Conservation (phyloP, 2,329 filamentous ascomycete genomes). For the Ophiosphaerella narmari region DNA sequence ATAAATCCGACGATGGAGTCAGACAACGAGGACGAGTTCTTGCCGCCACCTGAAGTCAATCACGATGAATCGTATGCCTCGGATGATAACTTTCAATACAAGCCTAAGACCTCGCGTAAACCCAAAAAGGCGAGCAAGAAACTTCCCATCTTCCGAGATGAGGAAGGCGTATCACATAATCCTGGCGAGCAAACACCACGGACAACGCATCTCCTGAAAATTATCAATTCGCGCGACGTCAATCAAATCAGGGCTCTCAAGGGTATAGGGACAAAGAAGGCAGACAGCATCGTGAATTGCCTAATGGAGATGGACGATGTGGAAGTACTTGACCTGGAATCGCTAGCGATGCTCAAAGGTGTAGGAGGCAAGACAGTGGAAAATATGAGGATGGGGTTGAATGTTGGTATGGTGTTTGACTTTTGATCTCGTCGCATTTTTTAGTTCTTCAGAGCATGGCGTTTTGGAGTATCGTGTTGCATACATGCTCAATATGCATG, state of each 20-base stretch:
- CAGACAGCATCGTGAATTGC: conserved; percentile 57
- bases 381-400: conserved; percentile 53
- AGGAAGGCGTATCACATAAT: conserved; percentile 12
- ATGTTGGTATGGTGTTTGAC: conserved; percentile 18
- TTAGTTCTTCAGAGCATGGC: conserved; percentile 23
- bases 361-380: conserved; percentile 57
- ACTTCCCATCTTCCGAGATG: conserved; percentile 46
- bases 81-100: conserved; percentile 44
- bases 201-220: conserved; percentile 66
- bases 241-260: conserved; percentile 67
- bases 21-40: conserved; percentile 51
- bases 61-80: conserved; percentile 47
- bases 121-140: conserved; percentile 39
- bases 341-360: conserved; percentile 54
- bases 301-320: conserved; percentile 54
- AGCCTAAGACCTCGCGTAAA: conserved; percentile 43
- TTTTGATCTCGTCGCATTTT: conserved; percentile 23
- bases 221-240: conserved; percentile 75
- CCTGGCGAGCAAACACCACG: conserved; percentile 55
- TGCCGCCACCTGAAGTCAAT: conserved; percentile 41
- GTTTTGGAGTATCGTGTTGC: conserved; percentile 11
- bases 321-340: conserved; percentile 48
- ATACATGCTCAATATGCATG: conserved; percentile 4
- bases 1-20: conserved; percentile 22
- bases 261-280: conserved; percentile 75